Conservation (phyloP, 2,329 filamentous ascomycete genomes). For the Colletotrichum spinosum region DNA sequence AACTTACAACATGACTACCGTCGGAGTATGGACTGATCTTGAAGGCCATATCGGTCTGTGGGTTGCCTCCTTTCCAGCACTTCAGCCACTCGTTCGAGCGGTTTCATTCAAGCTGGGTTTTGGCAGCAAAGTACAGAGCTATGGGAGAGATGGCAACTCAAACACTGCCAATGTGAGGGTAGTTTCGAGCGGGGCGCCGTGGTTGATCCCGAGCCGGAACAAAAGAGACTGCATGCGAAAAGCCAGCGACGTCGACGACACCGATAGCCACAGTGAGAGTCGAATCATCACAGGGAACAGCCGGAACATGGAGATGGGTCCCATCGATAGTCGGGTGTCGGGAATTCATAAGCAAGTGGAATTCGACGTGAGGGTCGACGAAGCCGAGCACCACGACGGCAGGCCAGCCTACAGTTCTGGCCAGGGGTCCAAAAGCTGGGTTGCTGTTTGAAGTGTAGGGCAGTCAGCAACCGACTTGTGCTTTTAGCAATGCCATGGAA, state of each 20-base stretch:
- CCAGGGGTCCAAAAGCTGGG: too few relatives aligned
- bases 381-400: too few relatives aligned
- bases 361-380: too few relatives aligned
- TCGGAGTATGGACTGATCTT: conserved; percentile 52
- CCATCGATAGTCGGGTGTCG: too few relatives aligned
- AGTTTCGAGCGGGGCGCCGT: not conserved
- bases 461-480: too few relatives aligned
- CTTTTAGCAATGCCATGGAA: too few relatives aligned
- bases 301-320: too few relatives aligned
- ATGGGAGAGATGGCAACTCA: not conserved
- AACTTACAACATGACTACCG: conserved; percentile 50
- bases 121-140: conserved; percentile 27
- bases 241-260: not conserved
- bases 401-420: too few relatives aligned
- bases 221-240: not conserved
- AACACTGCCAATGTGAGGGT: not conserved
- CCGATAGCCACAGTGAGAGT: not conserved
- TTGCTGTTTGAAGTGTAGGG: too few relatives aligned
- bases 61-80: conserved; percentile 53
- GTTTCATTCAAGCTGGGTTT: conserved; percentile 44
- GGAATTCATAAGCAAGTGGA: too few relatives aligned
- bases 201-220: not conserved
- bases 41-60: conserved; percentile 55
- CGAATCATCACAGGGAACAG: too few relatives aligned
- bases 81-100: conserved; percentile 51